Base-by-base conservation (phyloP, 441 rosid genomes). In the Gossypium lobatum region DNA sequence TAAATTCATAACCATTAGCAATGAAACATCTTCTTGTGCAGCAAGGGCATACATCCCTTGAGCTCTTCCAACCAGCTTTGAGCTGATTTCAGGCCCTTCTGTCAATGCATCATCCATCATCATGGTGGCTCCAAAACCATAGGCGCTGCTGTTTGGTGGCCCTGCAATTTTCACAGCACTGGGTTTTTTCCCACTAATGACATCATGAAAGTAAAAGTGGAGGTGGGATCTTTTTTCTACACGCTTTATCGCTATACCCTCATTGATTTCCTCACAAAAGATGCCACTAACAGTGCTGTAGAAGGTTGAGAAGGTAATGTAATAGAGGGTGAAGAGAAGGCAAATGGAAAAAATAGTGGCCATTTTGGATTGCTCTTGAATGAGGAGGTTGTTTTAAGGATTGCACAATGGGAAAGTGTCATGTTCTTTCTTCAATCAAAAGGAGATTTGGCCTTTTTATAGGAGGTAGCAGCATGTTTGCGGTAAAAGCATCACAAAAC, bases 131-230 rank as follows among this genome's bases (percentile, higher is more conserved):
- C 83, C 81, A 72, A 83, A 81, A n/a, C 71, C 63, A 46, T 58
- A 55, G 0, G 69, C 70, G 0, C 42, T 70, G 57, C 64, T 42
- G 25, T 71, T 62, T 5, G 42, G 42, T 2, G 84, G 82, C 59
- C 84, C 82, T 0, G 84, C 82, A 45, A 84, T 76, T 70, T 66
- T 59, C 23, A 76, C 59, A 4, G 66, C 70, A 1, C 82, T 79
- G 2, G 83, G 75, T 37, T 72, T 72, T 68, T 64, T 70, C 45
- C 83, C 82, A 21, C 79, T 71, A 7, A 53, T 18, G 26, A 77
- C 72, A 64, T 80, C 81, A 26, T 82, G 87, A 72, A 84, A 80
- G 71, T 76, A 84, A 78, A 84, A 84, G 70, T 80, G 79, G 21
- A 84, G 84, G 73, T 72, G 81, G 23, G 72, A 76, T 17, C 64